A percentile compares a stretch with the other conserved stretches of the same genome.
phyloP scores from a whole-genome alignment of 352 stramenopile genomes.

The Pythium sp. region DNA sequence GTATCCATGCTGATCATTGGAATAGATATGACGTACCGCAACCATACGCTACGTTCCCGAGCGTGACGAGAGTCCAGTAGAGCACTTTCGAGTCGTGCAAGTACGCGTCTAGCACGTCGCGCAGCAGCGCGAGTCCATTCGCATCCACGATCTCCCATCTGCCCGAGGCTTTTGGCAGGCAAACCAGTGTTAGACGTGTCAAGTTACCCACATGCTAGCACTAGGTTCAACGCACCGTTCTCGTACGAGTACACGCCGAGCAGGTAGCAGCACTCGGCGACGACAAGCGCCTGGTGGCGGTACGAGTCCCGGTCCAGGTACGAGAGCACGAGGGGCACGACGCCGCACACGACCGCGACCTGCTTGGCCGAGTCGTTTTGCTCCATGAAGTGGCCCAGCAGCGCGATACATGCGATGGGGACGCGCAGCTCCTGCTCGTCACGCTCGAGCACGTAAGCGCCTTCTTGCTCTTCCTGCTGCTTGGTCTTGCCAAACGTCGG shows the following conservation, averaged over 20 bases:
- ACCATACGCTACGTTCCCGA: constrained; percentile 56
- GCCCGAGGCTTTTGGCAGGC: constrained; percentile 15
- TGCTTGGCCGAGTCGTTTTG: constrained; percentile 38
- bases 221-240: constrained; percentile 34
- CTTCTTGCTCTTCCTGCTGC: constrained; percentile 15
- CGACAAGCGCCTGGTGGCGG: constrained; percentile 26
- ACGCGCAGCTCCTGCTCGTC: constrained; percentile 16
- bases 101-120: constrained; percentile 36
- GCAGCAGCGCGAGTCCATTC: constrained; percentile 38
- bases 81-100: constrained; percentile 33
- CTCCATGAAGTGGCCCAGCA: constrained; percentile 26
- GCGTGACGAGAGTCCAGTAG: constrained; percentile 53
- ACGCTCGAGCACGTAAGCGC: constrained; percentile 8
- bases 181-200: not conserved
- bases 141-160: constrained; percentile 41
- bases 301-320: constrained; percentile 32
- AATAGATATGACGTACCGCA: constrained; percentile 9
- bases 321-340: constrained; percentile 26
- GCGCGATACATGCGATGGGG: constrained; percentile 13
- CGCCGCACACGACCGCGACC: constrained; percentile 27
- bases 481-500: constrained; percentile 7
- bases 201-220: not conserved
- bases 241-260: constrained; percentile 56
- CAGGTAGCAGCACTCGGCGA: constrained; percentile 50
- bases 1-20: not conserved